Base-by-base conservation (phyloP, 2,329 filamentous ascomycete genomes). In the Alternaria triticina region DNA sequence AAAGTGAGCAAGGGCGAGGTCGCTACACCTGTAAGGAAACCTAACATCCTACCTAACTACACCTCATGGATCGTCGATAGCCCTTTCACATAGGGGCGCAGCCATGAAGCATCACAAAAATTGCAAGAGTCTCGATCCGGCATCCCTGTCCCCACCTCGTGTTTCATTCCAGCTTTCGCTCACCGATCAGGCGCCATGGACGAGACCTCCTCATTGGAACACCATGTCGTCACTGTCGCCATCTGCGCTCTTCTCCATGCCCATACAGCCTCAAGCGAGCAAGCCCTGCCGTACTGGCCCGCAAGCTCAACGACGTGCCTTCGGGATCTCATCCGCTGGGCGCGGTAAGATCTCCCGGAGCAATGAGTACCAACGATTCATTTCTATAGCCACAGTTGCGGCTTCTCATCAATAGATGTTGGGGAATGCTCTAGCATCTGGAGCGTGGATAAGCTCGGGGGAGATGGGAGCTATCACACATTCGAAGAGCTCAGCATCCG, bases 181-280 rank as follows among this genome's bases (percentile, higher is more conserved):
- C 59, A 67, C 65, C 65, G 65, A 67, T 67, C 59, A 65, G 59
- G 28, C 44, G 13, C 28, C 46, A 45, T 33, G 25, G 33, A 56
- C 45, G 22, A 66, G 40, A 46, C 30, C 28, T 50, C 55, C 27
- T 30, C 51, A 52, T 40, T 43, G 30, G 55, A 62, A 40, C 46
- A 45, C 47, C 40, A 17, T 45, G 52, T 61, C 54, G 47, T 36
- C 54, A 43, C 51, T 47, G 22, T 61, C 45, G 43, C 44, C 36
- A 47, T 49, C 17, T 40, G 60, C 43, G 59, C 54, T 56, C 25
- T 57, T 28, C 36, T 52, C 47, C 25, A 51, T 54, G 20, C 44
- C 27, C 27, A 17, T 47, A 49, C 23, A 33, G 33, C 50, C 33
- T 43, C 50, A 27, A 22, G 40, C 43, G 50, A 60, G 30, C 13